A percentile compares a stretch with the other conserved stretches of the same genome.
phyloP scores from a whole-genome alignment of 1,139 yeast genomes.

The Pichia sp. region DNA sequence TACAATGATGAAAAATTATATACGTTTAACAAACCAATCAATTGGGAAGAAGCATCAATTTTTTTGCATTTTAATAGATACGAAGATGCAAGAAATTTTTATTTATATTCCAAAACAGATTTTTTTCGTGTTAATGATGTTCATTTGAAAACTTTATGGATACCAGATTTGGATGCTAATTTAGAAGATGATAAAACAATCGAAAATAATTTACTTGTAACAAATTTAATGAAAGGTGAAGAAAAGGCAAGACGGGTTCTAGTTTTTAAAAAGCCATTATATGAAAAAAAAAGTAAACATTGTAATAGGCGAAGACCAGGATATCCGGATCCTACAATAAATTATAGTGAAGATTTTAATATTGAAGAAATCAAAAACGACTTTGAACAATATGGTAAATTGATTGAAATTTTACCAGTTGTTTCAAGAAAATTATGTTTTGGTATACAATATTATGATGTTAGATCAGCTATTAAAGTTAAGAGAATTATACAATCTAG shows the following conservation, averaged over 20 bases:
- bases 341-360: constrained; percentile 32
- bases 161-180: constrained; percentile 12
- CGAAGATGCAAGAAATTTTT: constrained; percentile 52
- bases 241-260: constrained; percentile 28
- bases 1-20: constrained; percentile 3
- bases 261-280: constrained; percentile 27
- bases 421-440: constrained; percentile 61
- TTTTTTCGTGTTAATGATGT: constrained; percentile 58
- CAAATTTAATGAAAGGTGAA: constrained; percentile 18
- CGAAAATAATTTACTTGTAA: constrained; percentile 1
- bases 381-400: constrained; percentile 51
- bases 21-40: constrained; percentile 14
- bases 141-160: constrained; percentile 34
- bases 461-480: constrained; percentile 58
- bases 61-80: constrained; percentile 51
- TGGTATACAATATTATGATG: constrained; percentile 56
- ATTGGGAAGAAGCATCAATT: constrained; percentile 27
- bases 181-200: not conserved
- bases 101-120: constrained; percentile 48
- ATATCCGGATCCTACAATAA: constrained; percentile 30
- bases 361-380: constrained; percentile 40
- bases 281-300: constrained; percentile 14
- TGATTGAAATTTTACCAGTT: constrained; percentile 60
- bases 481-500: constrained; percentile 35
- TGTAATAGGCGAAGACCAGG: constrained; percentile 11